These are phyloP conservation scores for Yamadazyma membranifaciens DNA, from an alignment of 1,139 yeast species.

Conservation along the genomic window DNA sequence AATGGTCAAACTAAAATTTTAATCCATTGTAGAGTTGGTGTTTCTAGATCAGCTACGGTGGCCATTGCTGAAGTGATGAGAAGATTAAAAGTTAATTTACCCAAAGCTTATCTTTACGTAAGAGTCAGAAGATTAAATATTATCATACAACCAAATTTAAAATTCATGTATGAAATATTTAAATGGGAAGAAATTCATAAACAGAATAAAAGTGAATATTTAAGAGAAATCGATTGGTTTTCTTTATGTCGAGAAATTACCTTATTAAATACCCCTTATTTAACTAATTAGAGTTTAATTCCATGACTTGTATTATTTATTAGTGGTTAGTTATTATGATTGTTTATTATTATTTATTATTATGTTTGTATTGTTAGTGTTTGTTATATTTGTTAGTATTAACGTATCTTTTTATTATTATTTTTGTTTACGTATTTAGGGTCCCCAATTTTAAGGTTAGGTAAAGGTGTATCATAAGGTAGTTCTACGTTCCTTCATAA, in stretches of 20 bases:
- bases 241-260: conserved; percentile 84
- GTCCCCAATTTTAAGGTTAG: too few species aligned
- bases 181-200: conserved; percentile 45
- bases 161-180: conserved; percentile 49
- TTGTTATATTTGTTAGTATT: background rate
- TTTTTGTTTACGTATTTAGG: too few species aligned
- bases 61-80: conserved; percentile 50
- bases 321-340: too few species aligned
- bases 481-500: too few species aligned
- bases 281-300: conserved; percentile 15
- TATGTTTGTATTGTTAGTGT: conserved; percentile 1
- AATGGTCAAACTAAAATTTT: conserved; percentile 35
- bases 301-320: background rate
- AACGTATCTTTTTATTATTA: background rate
- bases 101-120: conserved; percentile 45
- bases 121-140: conserved; percentile 47
- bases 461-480: too few species aligned
- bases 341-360: conserved; percentile 2
- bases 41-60: conserved; percentile 49
- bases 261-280: conserved; percentile 65
- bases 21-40: conserved; percentile 53
- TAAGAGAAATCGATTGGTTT: conserved; percentile 86
- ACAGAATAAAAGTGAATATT: conserved; percentile 17
- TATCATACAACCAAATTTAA: conserved; percentile 47
- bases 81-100: conserved; percentile 33